These are phyloP conservation scores for Erythrobasidium hasegawianum DNA, from an alignment of 1,284 basidiomycete species.

Conservation along the genomic window DNA sequence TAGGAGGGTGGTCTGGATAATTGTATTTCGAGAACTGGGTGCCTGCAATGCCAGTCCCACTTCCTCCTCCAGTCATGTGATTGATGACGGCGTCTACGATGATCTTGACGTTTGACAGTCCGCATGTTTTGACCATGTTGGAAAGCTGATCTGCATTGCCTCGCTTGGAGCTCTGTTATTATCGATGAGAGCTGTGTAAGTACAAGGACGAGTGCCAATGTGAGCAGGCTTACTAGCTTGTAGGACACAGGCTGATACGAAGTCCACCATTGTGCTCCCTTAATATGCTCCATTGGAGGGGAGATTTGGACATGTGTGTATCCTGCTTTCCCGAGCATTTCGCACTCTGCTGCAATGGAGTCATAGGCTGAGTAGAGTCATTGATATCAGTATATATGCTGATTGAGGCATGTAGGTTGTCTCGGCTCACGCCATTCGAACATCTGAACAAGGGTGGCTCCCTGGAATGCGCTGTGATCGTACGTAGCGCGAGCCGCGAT, in stretches of 20 bases:
- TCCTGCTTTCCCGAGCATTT: neutral
- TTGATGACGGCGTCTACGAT: conserved; percentile 60
- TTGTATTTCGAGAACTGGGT: conserved; percentile 9
- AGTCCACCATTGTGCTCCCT: neutral
- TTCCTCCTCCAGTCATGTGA: conserved; percentile 57
- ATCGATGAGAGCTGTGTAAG: too few species aligned
- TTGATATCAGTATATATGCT: neutral
- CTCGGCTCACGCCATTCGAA: conserved; percentile 1
- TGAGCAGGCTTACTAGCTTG: neutral
- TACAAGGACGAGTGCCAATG: too few species aligned
- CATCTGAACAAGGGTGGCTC: neutral
- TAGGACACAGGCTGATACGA: conserved; percentile 6
- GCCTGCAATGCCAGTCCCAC: conserved; percentile 22
- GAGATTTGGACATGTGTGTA: conserved; percentile 4
- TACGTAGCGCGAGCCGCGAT: too few species aligned
- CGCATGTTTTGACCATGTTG: conserved; percentile 42
- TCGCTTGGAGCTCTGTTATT: conserved; percentile 34
- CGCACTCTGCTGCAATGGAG: conserved; percentile 2
- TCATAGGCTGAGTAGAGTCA: neutral
- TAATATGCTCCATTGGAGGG: neutral
- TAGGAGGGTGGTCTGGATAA: conserved; percentile 18
- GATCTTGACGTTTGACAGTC: conserved; percentile 40
- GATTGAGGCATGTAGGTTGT: neutral
- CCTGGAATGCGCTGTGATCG: neutral
- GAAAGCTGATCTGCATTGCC: conserved; percentile 40